Evolutionary conservation across 2,329 filamentous ascomycete species (phyloP).

Genomic region (Aspergillus luchuensis): DNA sequence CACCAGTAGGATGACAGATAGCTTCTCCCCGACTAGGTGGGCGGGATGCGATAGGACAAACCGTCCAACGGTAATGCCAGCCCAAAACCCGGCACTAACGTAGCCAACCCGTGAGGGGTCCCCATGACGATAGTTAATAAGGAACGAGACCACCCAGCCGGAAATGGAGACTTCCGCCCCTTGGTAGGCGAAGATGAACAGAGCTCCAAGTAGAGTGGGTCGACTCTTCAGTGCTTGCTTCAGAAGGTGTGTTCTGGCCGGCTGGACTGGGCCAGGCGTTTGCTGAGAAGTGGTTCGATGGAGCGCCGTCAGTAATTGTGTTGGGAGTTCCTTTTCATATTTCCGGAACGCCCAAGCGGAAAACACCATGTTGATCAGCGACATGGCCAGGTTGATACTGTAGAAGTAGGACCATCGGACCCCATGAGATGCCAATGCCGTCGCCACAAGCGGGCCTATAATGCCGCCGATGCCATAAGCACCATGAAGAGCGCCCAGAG

Average conservation of each 20-base stretch:
- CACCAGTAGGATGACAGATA: conserved; percentile 65
- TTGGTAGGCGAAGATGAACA: conserved; percentile 86
- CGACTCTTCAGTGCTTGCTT: conserved; percentile 54
- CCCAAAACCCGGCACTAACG: conserved; percentile 70
- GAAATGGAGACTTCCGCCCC: conserved; percentile 81
- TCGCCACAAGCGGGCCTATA: conserved; percentile 71
- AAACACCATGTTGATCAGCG: conserved; percentile 59
- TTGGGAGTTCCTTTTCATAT: conserved; percentile 64
- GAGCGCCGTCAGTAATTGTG: conserved; percentile 46
- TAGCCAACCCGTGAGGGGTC: conserved; percentile 74
- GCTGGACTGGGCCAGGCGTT: conserved; percentile 27
- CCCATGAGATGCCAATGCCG: conserved; percentile 65
- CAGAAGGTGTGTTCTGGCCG: conserved; percentile 39
- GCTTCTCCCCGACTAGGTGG: conserved; percentile 68
- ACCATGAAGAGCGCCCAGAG: conserved; percentile 46
- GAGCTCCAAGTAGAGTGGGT: conserved; percentile 70
- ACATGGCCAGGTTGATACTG: conserved; percentile 63
- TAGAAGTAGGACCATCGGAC: conserved; percentile 73
- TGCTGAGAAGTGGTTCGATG: conserved; percentile 48
- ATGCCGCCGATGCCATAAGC: conserved; percentile 62
- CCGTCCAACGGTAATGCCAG: conserved; percentile 73
- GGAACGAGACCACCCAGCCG: conserved; percentile 84
- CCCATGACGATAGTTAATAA: conserved; percentile 71
- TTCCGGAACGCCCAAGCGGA: conserved; percentile 68
- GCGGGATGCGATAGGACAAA: conserved; percentile 70